These are phyloP conservation scores for Platanus orientalis DNA, from an alignment of 164 flowering plant genomes.

Conservation along the genomic window DNA sequence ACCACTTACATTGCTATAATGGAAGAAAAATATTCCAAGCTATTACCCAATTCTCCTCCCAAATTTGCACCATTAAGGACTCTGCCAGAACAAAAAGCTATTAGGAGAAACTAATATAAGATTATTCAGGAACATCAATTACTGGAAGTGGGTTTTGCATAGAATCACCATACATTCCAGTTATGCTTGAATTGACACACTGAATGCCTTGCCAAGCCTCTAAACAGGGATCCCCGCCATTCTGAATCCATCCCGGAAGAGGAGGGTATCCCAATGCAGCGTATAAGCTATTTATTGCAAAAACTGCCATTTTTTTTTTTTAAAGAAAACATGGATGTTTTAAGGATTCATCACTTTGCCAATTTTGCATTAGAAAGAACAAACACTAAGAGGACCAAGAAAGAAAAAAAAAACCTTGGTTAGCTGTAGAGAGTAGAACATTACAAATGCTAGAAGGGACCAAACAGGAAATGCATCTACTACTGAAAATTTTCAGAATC, in stretches of 20 bases:
- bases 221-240: conserved; percentile 86
- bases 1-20: conserved; percentile 62
- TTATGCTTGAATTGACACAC: conserved; percentile 70
- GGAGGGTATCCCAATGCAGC: conserved; percentile 60
- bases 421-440: neutral
- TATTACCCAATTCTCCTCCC: conserved; percentile 71
- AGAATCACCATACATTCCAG: conserved; percentile 52
- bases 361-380: conserved; percentile 39
- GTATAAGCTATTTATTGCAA: conserved; percentile 60
- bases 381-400: conserved; percentile 37
- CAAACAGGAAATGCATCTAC: neutral
- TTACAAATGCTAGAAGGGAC: conserved; percentile 8
- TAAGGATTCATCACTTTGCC: conserved; percentile 18
- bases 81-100: conserved; percentile 32
- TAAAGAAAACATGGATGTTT: neutral
- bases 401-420: neutral
- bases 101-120: neutral
- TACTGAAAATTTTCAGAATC: neutral
- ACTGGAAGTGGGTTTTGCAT: conserved; percentile 2
- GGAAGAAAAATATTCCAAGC: conserved; percentile 64
- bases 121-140: neutral
- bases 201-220: conserved; percentile 78
- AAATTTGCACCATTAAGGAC: conserved; percentile 70
- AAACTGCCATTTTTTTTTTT: conserved; percentile 42
- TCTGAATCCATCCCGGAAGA: conserved; percentile 67